Evolutionary conservation across 202 grass and related monocot species (phyloP).

Genomic region (Schoenoplectus tabernaemontani): DNA sequence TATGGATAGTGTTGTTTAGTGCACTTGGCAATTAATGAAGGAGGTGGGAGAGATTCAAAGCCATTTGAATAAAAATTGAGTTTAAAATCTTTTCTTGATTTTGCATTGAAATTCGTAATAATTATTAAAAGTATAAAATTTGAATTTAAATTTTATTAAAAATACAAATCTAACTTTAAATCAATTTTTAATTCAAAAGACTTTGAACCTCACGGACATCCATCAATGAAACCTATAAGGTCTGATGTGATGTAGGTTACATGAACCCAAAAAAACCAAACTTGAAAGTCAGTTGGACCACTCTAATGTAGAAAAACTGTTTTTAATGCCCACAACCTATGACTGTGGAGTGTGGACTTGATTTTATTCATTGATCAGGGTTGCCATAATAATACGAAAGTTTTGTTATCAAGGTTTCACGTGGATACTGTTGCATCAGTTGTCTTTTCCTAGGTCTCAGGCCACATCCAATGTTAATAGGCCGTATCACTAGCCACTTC

Average conservation of each 20-base stretch:
- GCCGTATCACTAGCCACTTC: slow-evolving; percentile 7
- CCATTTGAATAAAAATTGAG: no score
- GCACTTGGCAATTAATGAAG: slow-evolving; percentile 12
- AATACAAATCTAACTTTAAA: no score
- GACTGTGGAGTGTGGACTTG: background rate
- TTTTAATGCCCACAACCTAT: slow-evolving; percentile 11
- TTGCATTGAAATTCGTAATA: no score
- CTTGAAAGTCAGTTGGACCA: slow-evolving; percentile 6
- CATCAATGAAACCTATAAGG: background rate
- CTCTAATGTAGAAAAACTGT: background rate
- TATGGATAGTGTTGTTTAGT: background rate
- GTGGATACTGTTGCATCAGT: slow-evolving; percentile 25
- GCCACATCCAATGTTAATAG: background rate
- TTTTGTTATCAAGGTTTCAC: slow-evolving; percentile 17
- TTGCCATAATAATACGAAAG: background rate
- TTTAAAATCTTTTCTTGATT: no score
- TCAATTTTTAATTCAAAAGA: no score
- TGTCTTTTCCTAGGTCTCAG: slow-evolving; percentile 29
- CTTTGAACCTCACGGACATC: no score
- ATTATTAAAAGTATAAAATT: no score
- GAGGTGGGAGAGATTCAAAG: no score
- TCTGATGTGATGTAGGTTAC: slow-evolving; percentile 1
- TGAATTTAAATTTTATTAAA: no score
- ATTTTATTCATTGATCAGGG: background rate
- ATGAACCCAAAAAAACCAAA: slow-evolving; percentile 15